Evolutionary conservation across 192 early-diverging fungal genomes (phyloP), one percentile per base, ranked within the genome.

Genomic region (Thoreauomyces humboldtii): DNA sequence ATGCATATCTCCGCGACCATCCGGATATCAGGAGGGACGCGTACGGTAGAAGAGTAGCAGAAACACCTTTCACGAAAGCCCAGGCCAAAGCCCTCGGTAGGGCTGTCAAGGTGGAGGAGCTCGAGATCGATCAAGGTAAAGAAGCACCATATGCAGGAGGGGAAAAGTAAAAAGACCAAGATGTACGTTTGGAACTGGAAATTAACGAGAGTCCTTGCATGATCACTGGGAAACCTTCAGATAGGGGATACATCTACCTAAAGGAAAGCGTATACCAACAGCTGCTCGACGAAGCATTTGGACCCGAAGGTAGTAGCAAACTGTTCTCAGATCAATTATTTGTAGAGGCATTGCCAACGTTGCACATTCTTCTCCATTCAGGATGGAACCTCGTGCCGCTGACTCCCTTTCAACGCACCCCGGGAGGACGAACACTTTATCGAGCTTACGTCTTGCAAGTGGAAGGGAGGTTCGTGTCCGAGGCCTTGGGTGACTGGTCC

Each of bases 121-220:
- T 71, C 0, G 69, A 71, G 31, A 58, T 71, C 15, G 69, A 71
- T 29, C n/a, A 19, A 41, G 69, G 69, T 70, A 7, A 47, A 12
- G 28, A n/a, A 47, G 7, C 21, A n/a, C n/a, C n/a, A n/a, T n/a
- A n/a, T n/a, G n/a, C n/a, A n/a, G n/a, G n/a, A n/a, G n/a, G n/a
- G n/a, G n/a, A n/a, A n/a, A n/a, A n/a, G n/a, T n/a, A n/a, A n/a
- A n/a, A n/a, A n/a, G n/a, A n/a, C n/a, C n/a, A n/a, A n/a, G n/a
- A n/a, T n/a, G n/a, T n/a, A n/a, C n/a, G n/a, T n/a, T n/a, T n/a
- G n/a, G n/a, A n/a, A n/a, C n/a, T n/a, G n/a, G n/a, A n/a, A n/a
- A n/a, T n/a, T n/a, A n/a, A n/a, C n/a, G n/a, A n/a, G n/a, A n/a
- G n/a, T n/a, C n/a, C n/a, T n/a, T n/a, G n/a, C n/a, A n/a, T n/a